These are phyloP conservation scores for Amphibolis antarctica DNA, from an alignment of 106 monocot species.

Conservation along the genomic window DNA sequence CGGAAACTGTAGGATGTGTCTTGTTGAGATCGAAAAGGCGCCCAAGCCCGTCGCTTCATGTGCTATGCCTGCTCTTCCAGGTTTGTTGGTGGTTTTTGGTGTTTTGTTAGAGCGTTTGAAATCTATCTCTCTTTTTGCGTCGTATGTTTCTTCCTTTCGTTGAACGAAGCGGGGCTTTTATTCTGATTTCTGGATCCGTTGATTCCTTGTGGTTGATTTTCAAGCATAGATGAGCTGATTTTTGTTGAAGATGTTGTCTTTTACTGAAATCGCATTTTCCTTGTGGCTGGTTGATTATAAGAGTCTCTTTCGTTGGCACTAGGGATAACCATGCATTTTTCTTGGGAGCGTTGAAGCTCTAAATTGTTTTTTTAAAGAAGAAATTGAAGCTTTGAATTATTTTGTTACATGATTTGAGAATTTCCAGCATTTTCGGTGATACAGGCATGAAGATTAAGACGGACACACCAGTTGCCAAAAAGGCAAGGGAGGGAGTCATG, in stretches of 20 bases:
- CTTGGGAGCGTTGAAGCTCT: not conserved
- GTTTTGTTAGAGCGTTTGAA: not conserved
- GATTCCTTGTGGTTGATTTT: not conserved
- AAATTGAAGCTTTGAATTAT: not conserved
- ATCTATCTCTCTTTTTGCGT: not conserved
- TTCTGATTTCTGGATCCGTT: not conserved
- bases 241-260: too few relatives aligned
- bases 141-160: not conserved
- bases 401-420: not conserved
- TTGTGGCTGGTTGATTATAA: too few relatives aligned
- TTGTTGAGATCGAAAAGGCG: slow-evolving; percentile 98
- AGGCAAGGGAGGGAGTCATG: slow-evolving; percentile 99
- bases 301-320: too few relatives aligned
- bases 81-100: slow-evolving; percentile 10
- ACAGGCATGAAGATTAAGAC: slow-evolving; percentile 99
- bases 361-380: not conserved
- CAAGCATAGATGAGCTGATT: too few relatives aligned
- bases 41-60: slow-evolving; percentile 99
- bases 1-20: slow-evolving; percentile 97
- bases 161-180: not conserved
- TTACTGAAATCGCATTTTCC: too few relatives aligned
- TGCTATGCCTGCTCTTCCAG: slow-evolving; percentile 98
- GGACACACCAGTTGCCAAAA: slow-evolving; percentile 88
- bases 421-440: not conserved
- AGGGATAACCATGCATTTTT: not conserved